A percentile compares a stretch with the other conserved stretches of the same genome.
phyloP scores from a whole-genome alignment of 73 alveolate genomes.

The Tetrahymena malaccensis region DNA sequence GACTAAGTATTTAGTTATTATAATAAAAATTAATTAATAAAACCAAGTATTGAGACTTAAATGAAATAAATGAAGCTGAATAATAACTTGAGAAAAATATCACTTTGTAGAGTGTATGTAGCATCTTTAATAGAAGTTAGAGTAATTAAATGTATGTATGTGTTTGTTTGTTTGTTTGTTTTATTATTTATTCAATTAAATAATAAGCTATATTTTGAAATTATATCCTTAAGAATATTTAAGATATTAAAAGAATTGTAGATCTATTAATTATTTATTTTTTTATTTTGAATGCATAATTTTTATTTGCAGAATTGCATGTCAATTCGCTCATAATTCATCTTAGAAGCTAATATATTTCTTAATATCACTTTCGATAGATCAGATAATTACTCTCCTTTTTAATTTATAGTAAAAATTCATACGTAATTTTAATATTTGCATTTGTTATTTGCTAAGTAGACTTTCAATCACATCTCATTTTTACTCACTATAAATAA shows the following conservation, averaged over 20 bases:
- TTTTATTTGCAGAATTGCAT: not conserved
- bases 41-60: not conserved
- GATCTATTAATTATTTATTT: not conserved
- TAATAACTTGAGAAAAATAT: not conserved
- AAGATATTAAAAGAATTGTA: not conserved
- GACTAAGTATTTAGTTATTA: not conserved
- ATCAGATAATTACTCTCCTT: not conserved
- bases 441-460: not conserved
- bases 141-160: not conserved
- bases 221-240: not conserved
- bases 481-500: not conserved
- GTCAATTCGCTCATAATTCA: not conserved
- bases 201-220: not conserved
- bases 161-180: not conserved
- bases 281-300: not conserved
- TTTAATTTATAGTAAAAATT: too few species aligned
- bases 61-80: not conserved
- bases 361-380: not conserved
- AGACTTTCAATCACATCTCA: not conserved
- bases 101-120: not conserved
- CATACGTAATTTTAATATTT: not conserved
- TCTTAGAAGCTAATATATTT: not conserved
- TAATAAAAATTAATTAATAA: not conserved
- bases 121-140: not conserved
- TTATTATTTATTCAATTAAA: too few species aligned